Evolutionary conservation across 106 monocot species (phyloP).

Genomic region (Acorus gramineus): DNA sequence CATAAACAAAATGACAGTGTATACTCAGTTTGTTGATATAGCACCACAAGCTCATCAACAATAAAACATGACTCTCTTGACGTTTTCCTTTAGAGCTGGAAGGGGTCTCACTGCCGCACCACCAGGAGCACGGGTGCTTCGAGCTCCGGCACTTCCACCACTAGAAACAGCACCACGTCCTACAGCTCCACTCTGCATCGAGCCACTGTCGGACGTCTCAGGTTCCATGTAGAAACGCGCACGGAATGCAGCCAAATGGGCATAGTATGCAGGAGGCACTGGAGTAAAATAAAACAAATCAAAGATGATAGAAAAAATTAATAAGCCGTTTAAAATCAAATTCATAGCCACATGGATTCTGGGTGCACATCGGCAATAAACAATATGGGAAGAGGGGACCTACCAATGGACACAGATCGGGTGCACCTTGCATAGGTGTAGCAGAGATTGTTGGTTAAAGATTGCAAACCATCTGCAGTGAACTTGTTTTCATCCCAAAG

Average conservation of each 20-base stretch:
- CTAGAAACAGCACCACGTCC: too few species aligned
- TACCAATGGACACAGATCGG: constrained; percentile 81
- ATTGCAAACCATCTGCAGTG: constrained; percentile 60
- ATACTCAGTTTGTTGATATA: too few species aligned
- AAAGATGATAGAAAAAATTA: background rate
- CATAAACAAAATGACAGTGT: constrained; percentile 1
- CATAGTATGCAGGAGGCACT: constrained; percentile 33
- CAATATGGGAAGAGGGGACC: constrained; percentile 1
- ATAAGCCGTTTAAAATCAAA: background rate
- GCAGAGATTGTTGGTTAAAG: constrained; percentile 74
- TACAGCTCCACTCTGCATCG: background rate
- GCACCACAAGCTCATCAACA: background rate
- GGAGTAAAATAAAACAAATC: background rate
- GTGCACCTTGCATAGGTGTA: constrained; percentile 92
- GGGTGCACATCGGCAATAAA: background rate
- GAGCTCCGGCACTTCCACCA: too few species aligned
- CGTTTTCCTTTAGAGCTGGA: constrained; percentile 23
- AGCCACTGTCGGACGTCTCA: constrained; percentile 4
- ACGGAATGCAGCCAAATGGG: constrained; percentile 22
- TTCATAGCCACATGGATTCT: background rate
- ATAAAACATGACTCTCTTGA: constrained; percentile 24
- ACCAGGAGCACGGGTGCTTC: background rate
- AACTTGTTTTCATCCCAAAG: constrained; percentile 91
- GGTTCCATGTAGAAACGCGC: constrained; percentile 24
- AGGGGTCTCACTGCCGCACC: constrained; percentile 11